Evolutionary conservation across 805 yeast species (phyloP).

Genomic region (Saccharomycopsis synnaedendra): DNA sequence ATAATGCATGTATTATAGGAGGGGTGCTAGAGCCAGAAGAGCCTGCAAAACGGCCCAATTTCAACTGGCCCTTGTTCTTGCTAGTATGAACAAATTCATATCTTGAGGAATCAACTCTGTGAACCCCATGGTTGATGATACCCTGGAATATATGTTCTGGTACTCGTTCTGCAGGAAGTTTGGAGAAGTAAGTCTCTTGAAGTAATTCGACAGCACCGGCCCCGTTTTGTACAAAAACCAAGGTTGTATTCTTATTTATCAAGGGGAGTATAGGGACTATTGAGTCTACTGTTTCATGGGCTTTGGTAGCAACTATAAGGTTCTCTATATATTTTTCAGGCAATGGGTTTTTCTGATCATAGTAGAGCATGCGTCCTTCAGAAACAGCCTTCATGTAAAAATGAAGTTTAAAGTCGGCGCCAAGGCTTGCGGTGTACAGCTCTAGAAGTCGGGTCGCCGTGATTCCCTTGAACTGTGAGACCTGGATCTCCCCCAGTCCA

Average conservation of each 20-base stretch:
- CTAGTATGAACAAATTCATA: constrained; percentile 45
- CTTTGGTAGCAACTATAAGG: constrained; percentile 69
- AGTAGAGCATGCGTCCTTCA: not conserved
- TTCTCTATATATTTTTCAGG: constrained; percentile 29
- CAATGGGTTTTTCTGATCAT: constrained; percentile 11
- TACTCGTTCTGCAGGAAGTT: constrained; percentile 38
- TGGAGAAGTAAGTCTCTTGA: constrained; percentile 22
- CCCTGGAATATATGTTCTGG: constrained; percentile 65
- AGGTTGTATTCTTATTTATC: constrained; percentile 41
- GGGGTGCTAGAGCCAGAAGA: not conserved
- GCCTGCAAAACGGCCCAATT: constrained; percentile 24
- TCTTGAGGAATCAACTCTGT: constrained; percentile 28
- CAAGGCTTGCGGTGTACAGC: no score
- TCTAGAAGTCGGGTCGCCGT: not conserved
- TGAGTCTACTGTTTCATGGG: constrained; percentile 61
- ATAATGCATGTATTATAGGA: constrained; percentile 23
- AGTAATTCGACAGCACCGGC: constrained; percentile 65
- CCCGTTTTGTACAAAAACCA: constrained; percentile 80
- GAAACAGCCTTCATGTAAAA: not conserved
- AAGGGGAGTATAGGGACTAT: constrained; percentile 39
- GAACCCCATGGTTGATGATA: constrained; percentile 77
- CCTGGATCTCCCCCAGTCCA: constrained; percentile 7
- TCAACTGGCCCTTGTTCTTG: constrained; percentile 50
- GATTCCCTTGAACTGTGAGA: constrained; percentile 8
- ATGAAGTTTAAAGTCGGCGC: not conserved